These are phyloP conservation scores for Dissoconium aciculare DNA, from an alignment of 2,329 filamentous ascomycete genomes.

Conservation along the genomic window DNA sequence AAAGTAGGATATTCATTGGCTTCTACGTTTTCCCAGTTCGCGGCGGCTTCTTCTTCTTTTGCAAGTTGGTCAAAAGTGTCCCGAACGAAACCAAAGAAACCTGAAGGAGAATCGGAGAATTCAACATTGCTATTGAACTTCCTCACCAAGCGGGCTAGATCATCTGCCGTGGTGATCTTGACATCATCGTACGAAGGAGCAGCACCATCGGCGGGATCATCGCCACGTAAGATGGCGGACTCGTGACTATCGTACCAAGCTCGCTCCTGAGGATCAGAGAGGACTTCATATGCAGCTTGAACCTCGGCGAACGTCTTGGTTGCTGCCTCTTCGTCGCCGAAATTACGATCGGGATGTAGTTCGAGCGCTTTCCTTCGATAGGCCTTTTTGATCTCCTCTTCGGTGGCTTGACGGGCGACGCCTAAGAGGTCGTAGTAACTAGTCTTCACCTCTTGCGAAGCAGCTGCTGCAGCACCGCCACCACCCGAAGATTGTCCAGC, in stretches of 20 bases:
- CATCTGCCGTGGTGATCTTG: constrained; percentile 62
- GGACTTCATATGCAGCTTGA: constrained; percentile 85
- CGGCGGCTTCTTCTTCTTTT: constrained; percentile 62
- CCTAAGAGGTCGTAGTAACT: constrained; percentile 78
- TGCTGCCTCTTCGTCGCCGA: constrained; percentile 66
- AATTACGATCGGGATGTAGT: constrained; percentile 88
- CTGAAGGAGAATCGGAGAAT: constrained; percentile 62
- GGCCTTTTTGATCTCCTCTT: constrained; percentile 89
- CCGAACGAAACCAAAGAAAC: constrained; percentile 71
- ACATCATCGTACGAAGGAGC: constrained; percentile 53
- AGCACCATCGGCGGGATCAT: constrained; percentile 36
- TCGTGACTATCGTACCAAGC: constrained; percentile 97
- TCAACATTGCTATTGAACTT: constrained; percentile 65
- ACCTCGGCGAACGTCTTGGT: constrained; percentile 82
- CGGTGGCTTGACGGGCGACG: constrained; percentile 55
- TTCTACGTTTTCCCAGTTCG: constrained; percentile 49
- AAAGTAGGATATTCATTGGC: constrained; percentile 64
- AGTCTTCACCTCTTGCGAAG: constrained; percentile 37
- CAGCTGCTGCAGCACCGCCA: constrained; percentile 13
- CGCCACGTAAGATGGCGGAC: constrained; percentile 61
- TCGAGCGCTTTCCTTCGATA: constrained; percentile 85
- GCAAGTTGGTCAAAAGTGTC: constrained; percentile 68
- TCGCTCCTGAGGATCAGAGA: constrained; percentile 87
- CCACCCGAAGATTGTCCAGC: constrained; percentile 30
- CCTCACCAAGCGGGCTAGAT: constrained; percentile 63